A percentile compares a stretch with the other conserved stretches of the same genome.
These are phyloP conservation scores for Plasmodium berghei DNA, from an alignment of 169 alveolate species.

Conservation along the genomic window DNA sequence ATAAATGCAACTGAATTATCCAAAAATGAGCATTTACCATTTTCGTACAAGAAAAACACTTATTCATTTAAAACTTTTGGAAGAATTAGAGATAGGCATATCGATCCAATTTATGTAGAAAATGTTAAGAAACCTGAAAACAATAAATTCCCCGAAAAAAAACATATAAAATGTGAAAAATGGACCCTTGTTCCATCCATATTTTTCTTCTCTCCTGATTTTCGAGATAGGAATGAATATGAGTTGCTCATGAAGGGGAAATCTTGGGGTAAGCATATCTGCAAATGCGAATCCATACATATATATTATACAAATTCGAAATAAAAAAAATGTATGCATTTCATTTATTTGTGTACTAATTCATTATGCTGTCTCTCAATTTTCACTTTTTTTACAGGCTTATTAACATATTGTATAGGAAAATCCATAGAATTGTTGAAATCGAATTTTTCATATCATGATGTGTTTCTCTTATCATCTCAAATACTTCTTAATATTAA, in stretches of 20 bases:
- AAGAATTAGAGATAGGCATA: conserved; percentile 49
- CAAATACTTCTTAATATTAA: conserved; percentile 38
- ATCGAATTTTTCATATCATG: conserved; percentile 65
- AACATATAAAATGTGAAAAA: not conserved
- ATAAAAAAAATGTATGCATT: too few relatives aligned
- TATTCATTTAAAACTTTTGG: conserved; percentile 54
- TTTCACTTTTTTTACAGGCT: conserved; percentile 18
- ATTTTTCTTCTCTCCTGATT: conserved; percentile 72
- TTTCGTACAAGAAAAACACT: conserved; percentile 13
- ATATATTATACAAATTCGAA: not conserved
- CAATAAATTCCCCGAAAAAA: conserved; percentile 22
- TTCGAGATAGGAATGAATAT: conserved; percentile 33
- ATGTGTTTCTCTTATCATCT: conserved; percentile 58
- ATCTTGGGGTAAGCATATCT: conserved; percentile 41
- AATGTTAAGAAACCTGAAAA: conserved; percentile 21
- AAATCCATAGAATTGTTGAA: conserved; percentile 35
- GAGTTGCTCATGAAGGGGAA: conserved; percentile 36
- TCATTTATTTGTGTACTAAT: not conserved
- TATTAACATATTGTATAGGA: conserved; percentile 64
- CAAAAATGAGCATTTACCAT: conserved; percentile 16
- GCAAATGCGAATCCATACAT: not conserved
- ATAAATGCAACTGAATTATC: conserved; percentile 49
- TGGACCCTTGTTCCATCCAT: conserved; percentile 39
- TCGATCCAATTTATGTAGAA: conserved; percentile 53
- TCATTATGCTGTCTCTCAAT: not conserved